phyloP scores from a whole-genome alignment of 345 rosid species.

The Clausena lansium region DNA sequence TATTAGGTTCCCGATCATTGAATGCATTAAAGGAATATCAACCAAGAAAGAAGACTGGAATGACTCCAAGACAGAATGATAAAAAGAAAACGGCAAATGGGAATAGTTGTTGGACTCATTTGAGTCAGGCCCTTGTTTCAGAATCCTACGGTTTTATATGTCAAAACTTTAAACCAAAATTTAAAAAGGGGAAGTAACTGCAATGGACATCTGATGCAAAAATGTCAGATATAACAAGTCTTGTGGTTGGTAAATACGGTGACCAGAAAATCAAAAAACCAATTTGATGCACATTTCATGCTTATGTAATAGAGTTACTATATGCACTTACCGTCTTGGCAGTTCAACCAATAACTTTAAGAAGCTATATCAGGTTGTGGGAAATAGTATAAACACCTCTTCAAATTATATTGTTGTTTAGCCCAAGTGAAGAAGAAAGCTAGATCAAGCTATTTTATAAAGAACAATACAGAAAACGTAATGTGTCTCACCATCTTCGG shows the following conservation, averaged over 20 bases:
- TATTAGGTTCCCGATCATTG: background rate
- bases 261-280: background rate
- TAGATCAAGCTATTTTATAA: background rate
- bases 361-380: background rate
- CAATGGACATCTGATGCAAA: background rate
- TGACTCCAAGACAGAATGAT: background rate
- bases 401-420: background rate
- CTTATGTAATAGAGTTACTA: background rate
- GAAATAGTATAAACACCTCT: background rate
- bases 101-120: background rate
- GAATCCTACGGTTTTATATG: background rate
- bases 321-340: background rate
- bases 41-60: background rate
- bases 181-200: background rate
- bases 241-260: background rate
- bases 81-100: background rate
- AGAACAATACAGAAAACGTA: background rate
- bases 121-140: background rate
- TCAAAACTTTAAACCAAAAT: background rate
- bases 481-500: slow-evolving; percentile 41
- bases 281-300: background rate
- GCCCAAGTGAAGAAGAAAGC: background rate
- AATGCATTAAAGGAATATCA: background rate
- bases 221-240: background rate
- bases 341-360: background rate